Evolutionary conservation across 1,284 basidiomycete genomes (phyloP).

Genomic region (Tilletia indica): DNA sequence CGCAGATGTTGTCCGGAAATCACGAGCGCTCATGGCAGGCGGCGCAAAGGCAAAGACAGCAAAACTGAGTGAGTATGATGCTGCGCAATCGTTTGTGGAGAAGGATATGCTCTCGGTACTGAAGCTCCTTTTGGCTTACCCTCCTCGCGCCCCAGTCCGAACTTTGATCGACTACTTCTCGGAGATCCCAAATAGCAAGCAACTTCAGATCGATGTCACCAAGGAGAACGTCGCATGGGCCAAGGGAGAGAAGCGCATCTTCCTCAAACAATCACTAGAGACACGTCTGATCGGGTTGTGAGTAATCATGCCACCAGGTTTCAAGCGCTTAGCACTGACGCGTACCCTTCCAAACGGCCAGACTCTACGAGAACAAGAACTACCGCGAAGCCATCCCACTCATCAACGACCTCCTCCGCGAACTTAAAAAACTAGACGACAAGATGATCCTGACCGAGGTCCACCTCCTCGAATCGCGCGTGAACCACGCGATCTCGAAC

Average conservation of each 20-base stretch:
- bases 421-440: slow-evolving; percentile 90
- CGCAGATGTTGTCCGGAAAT: slow-evolving; percentile 80
- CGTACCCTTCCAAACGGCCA: slow-evolving; percentile 39
- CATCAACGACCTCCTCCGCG: slow-evolving; percentile 80
- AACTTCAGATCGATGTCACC: slow-evolving; percentile 80
- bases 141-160: slow-evolving; percentile 57
- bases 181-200: slow-evolving; percentile 71
- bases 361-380: slow-evolving; percentile 74
- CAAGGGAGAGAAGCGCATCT: slow-evolving; percentile 84
- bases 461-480: slow-evolving; percentile 85
- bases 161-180: slow-evolving; percentile 87
- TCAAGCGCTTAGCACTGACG: neutral
- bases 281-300: slow-evolving; percentile 81
- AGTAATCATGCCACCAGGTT: slow-evolving; percentile 49
- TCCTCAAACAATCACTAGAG: slow-evolving; percentile 90
- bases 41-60: slow-evolving; percentile 98
- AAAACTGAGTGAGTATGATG: slow-evolving; percentile 66
- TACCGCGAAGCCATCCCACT: slow-evolving; percentile 77
- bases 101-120: slow-evolving; percentile 22
- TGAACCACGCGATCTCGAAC: slow-evolving; percentile 88
- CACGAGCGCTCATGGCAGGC: slow-evolving; percentile 84
- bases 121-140: slow-evolving; percentile 15
- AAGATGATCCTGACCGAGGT: slow-evolving; percentile 98
- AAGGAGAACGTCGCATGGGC: slow-evolving; percentile 93
- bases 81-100: slow-evolving; percentile 62